Percentiles rank a stretch among this genome's conserved stretches.
These are phyloP conservation scores for Rhodotorula sp. DNA, from an alignment of 1,284 basidiomycete genomes.

Conservation along the genomic window DNA sequence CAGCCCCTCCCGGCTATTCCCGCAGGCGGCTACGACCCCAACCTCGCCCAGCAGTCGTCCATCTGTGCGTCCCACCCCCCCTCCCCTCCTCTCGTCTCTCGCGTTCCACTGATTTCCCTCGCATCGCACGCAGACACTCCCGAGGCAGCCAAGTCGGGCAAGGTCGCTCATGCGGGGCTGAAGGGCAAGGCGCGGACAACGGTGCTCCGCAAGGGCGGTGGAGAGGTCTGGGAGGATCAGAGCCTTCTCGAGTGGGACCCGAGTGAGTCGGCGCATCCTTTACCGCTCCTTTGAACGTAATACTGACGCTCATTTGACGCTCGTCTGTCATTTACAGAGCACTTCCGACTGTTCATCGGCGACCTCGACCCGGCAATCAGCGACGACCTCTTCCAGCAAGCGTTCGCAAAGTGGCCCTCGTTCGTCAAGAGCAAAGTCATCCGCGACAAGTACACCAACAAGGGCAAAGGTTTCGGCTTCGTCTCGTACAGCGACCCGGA, in stretches of 20 bases:
- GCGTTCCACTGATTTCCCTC: neutral
- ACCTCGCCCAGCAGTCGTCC: conserved; percentile 36
- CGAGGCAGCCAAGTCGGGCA: conserved; percentile 32
- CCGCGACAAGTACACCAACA: conserved; percentile 69
- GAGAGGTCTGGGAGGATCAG: conserved; percentile 97
- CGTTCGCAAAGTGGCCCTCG: conserved; percentile 65
- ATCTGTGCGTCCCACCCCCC: conserved; percentile 23
- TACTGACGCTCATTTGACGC: conserved; percentile 24
- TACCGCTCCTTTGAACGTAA: neutral
- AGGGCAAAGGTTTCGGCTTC: conserved; percentile 93
- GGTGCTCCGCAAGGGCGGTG: conserved; percentile 89
- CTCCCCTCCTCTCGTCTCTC: neutral
- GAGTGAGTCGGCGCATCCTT: conserved; percentile 60
- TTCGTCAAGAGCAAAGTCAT: conserved; percentile 95
- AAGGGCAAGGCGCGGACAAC: conserved; percentile 92
- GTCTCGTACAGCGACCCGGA: conserved; percentile 98
- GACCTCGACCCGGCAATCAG: conserved; percentile 98
- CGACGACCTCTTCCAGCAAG: conserved; percentile 81
- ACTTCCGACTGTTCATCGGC: conserved; percentile 97
- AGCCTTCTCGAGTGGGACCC: conserved; percentile 97
- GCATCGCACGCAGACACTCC: conserved; percentile 30
- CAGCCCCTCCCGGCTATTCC: conserved; percentile 2
- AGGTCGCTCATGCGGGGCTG: conserved; percentile 55
- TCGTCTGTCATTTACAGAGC: conserved; percentile 64
- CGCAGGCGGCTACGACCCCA: conserved; percentile 32